Base-by-base conservation (phyloP, 2,329 filamentous ascomycete species). In the Sphaerulina musiva region DNA sequence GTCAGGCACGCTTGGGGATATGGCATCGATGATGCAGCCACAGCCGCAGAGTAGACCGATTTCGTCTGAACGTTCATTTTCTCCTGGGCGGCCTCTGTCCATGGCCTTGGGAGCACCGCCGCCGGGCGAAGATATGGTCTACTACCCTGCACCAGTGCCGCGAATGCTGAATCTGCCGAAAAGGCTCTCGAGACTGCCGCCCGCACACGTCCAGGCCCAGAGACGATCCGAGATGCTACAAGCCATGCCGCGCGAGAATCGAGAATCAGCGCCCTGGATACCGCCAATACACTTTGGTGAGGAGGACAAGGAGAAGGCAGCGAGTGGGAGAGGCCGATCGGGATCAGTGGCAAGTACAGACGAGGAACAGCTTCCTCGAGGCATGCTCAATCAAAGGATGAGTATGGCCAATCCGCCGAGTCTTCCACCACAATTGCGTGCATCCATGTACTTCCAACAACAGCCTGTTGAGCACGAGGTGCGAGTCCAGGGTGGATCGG, bases 131-230 rank as follows among this genome's bases (percentile, higher is more conserved):
- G 78, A 84, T 62, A 95, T 97, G 88, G 82, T 95, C 8, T 97
- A 86, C 72, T 98, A 98, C 69, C 93, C 93, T 11, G 93, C 93
- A 2, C 91, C 89, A 1, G 93, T 98, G 2, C 93, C 93, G 2
- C 85, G 87, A 58, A 91, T 95, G 84, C 79, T 98, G 54, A 97
- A 95, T 64, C 75, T 98, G 10, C 93, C 93, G 0, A 89, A 90
- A 43, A 87, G 89, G 64, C 74, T 97, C 48, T 95, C 91, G 1
- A 87, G 85, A 64, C 79, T 83, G 49, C 83, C 86, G 7, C 80
- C 85, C 50, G 73, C 80, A 2, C 73, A 78, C 8, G 78, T 83
- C 4, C 79, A 84, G 52, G 85, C 89, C 53, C 80, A 84, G 61
- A 81, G 88, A 51, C 83, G 86, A 20, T 87, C 88, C 1, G 84